Conservation (phyloP, 1,284 basidiomycete species). For the Marasmius fiardii region DNA sequence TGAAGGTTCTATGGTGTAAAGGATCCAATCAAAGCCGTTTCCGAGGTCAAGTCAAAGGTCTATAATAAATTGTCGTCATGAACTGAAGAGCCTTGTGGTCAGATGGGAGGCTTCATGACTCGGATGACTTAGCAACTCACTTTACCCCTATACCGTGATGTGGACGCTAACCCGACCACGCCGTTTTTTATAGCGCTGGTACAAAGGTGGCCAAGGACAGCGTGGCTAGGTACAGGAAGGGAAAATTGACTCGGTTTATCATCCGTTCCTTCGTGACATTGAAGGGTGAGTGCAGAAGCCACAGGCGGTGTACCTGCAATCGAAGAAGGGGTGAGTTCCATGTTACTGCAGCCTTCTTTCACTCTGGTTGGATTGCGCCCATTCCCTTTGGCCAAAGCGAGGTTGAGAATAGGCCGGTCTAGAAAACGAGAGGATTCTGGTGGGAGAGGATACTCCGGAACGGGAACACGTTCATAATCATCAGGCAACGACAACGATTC, state of each 20-base stretch:
- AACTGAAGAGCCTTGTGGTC: not conserved
- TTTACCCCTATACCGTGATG: not conserved
- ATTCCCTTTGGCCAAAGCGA: not conserved
- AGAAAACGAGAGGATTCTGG: slow-evolving; percentile 88
- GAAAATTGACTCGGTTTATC: not conserved
- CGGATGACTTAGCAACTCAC: not conserved
- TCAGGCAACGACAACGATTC: too few species aligned
- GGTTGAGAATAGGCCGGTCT: slow-evolving; percentile 91
- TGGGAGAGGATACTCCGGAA: slow-evolving; percentile 79
- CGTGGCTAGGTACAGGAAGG: not conserved
- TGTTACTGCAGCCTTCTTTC: not conserved
- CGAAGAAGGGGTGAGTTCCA: not conserved
- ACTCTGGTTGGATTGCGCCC: not conserved
- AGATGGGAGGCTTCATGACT: not conserved
- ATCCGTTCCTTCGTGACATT: not conserved
- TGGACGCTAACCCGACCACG: not conserved
- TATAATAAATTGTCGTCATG: slow-evolving; percentile 1
- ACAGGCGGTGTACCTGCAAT: not conserved
- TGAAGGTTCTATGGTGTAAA: too few species aligned
- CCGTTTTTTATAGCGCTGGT: slow-evolving; percentile 1
- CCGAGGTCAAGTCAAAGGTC: not conserved
- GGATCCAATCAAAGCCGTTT: too few species aligned
- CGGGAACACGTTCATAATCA: slow-evolving; percentile 36
- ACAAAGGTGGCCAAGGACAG: not conserved
- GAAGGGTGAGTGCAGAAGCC: not conserved